Evolutionary conservation across 495 filamentous ascomycete genomes (phyloP).

Genomic region (Penicillium canescens): DNA sequence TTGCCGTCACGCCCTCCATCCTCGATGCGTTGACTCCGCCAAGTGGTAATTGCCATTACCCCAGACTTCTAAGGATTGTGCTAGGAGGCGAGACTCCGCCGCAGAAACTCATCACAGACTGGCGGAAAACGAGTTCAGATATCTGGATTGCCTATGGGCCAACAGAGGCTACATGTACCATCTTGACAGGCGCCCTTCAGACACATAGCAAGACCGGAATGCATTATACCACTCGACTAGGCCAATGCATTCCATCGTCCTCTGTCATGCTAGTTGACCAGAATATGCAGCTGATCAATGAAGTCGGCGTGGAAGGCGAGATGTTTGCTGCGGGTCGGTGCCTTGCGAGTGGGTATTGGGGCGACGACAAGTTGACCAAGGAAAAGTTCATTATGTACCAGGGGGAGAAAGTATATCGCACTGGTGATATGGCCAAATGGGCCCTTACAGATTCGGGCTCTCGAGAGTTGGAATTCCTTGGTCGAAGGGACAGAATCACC

Average conservation of each 20-base stretch:
- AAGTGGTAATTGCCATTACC: not conserved
- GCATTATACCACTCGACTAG: not conserved
- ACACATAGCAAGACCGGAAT: not conserved
- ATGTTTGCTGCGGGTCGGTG: conserved; percentile 19
- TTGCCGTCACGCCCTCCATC: conserved; percentile 17
- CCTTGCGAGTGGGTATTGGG: conserved; percentile 22
- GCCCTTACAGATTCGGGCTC: not conserved
- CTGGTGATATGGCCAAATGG: conserved; percentile 18
- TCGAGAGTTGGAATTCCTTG: conserved; percentile 13
- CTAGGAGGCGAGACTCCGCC: conserved; percentile 25
- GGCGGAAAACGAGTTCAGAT: conserved; percentile 10
- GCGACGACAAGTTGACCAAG: conserved; percentile 13
- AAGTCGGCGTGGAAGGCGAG: conserved; percentile 18
- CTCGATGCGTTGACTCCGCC: conserved; percentile 1
- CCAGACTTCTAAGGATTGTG: conserved; percentile 17
- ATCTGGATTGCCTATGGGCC: conserved; percentile 26
- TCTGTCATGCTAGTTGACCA: not conserved
- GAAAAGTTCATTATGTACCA: conserved; percentile 16
- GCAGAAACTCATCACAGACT: conserved; percentile 11
- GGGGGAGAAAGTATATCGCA: conserved; percentile 16
- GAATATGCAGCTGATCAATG: not conserved
- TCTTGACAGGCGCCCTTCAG: conserved; percentile 8
- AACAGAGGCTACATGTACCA: conserved; percentile 20
- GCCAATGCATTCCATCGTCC: not conserved
- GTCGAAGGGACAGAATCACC: conserved; percentile 18